Conservation (phyloP, 371 early-diverging fungal genomes). For the Mortierella sp. region DNA sequence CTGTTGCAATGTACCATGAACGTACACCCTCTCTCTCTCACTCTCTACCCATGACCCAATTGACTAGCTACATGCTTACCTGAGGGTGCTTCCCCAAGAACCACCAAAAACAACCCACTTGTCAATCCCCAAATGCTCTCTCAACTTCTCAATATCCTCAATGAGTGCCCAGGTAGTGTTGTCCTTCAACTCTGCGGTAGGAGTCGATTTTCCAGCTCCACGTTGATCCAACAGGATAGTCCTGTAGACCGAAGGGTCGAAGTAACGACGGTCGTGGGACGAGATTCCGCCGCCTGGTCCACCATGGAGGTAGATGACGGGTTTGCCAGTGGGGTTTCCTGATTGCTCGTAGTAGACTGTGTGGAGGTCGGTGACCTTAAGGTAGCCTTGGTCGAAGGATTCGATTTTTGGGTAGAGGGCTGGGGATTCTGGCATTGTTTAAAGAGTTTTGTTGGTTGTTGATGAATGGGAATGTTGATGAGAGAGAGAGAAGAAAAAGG, state of each 20-base stretch:
- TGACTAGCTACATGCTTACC: constrained; percentile 19
- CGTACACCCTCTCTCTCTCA: neutral
- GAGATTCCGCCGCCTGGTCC: constrained; percentile 62
- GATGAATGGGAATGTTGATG: neutral
- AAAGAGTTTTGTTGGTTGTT: neutral
- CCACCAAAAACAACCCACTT: constrained; percentile 82
- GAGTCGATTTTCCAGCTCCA: constrained; percentile 74
- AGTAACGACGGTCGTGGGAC: constrained; percentile 70
- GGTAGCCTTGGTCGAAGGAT: constrained; percentile 63
- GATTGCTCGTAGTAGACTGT: constrained; percentile 65
- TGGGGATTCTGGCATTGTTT: constrained; percentile 49
- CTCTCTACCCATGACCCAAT: neutral
- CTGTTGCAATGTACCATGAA: no score
- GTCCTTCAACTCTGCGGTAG: constrained; percentile 68
- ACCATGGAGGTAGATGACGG: constrained; percentile 72
- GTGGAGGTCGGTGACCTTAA: constrained; percentile 69
- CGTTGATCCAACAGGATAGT: constrained; percentile 76
- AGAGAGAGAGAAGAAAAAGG: neutral
- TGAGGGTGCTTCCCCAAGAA: constrained; percentile 61
- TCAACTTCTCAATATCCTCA: constrained; percentile 70
- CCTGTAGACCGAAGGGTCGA: constrained; percentile 72
- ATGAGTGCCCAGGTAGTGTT: constrained; percentile 72
- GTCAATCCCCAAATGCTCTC: constrained; percentile 67
- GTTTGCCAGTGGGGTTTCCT: constrained; percentile 60
- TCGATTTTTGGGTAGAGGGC: constrained; percentile 68